Base-by-base conservation (phyloP, 495 filamentous ascomycete species). In the Neurospora sublineolata region DNA sequence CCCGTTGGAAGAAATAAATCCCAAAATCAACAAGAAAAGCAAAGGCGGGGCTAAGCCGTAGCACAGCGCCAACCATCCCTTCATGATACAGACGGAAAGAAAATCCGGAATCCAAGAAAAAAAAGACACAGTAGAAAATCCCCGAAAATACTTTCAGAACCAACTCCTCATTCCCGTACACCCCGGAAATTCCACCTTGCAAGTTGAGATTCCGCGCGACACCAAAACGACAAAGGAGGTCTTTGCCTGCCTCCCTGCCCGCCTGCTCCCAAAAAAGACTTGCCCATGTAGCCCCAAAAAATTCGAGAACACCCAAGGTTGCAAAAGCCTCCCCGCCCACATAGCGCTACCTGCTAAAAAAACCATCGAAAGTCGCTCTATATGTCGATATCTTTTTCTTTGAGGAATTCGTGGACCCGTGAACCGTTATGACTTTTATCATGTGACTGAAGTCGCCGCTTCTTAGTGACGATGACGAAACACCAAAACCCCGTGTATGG, bases 351-450 rank as follows among this genome's bases (percentile, higher is more conserved):
- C 52, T 36, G 52, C 52, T 64, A 36, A 64, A 60, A 60, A 64
- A 16, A 33, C 67, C 75, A 41, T 68, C 76, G 44, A 58, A 69
- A 69, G 71, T 77, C 75, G 76, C 72, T 81, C 79, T 81, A 81
- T 80, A 81, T 77, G 76, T 76, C 75, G 74, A 74, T 75, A 69
- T 75, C 74, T 72, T 75, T 80, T 80, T 79, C 72, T 75, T 75
- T 73, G 76, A 75, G 76, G 76, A 78, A 79, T 76, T 81, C 79
- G 78, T 80, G 58, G 71, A 79, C 74, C 79, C 79, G 73, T 81
- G 77, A 77, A 79, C 78, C 78, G 75, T 80, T 73, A 79, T 75
- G 74, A 76, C 75, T 75, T 76, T 78, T 78, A 79, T 80, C 78
- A 72, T 78, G 75, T 74, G 72, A 75, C 70, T 69, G 74, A 79